Base-by-base conservation (phyloP, 768 basidiomycete genomes). In the Steccherinum ochraceum region DNA sequence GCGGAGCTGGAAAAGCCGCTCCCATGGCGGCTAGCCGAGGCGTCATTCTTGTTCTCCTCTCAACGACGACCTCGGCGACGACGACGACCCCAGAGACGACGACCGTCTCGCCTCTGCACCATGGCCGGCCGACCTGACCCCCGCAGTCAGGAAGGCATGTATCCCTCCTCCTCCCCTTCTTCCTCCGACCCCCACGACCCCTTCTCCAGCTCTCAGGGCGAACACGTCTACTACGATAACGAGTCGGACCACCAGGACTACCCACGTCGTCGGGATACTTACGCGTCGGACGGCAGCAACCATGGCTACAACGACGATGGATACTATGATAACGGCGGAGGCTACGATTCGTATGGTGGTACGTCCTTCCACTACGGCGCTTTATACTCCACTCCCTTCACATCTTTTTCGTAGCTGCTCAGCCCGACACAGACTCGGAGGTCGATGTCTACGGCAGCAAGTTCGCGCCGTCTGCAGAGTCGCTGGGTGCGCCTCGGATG, bases 391-490 rank as follows among this genome's bases (percentile, higher is more conserved):
- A 30, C 40, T 46, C 50, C 44, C 45, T 27, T 61, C 89, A 35
- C 30, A 16, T 16, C 30, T 35, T 35, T 35, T 35, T 35, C 30
- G 16, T 35, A 35, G 30, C 30, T 35, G 88, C 82, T 45, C 80
- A 81, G 54, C 84, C 78, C 66, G 90, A 93, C 68, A 90, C 86
- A 25, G 90, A 93, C 67, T 91, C 89, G 16, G 90, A 92, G 56
- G 77, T 78, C 48, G 89, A 80, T 46, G 62, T 83, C 49, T 89
- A 90, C 61, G 80, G 75, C 12, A 80, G 81, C 55, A 81, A 83
- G 27, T 81, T 83, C 58, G 72, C 78, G 0, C 87, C 82, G 13
- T 93, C 89, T 0, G 77, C 83, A 52, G 89, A 92, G 65, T 90
- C 87, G 0, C 64, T 91, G 30, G 82, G 80, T 5, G 77, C 78